phyloP scores from a whole-genome alignment of 2,329 filamentous ascomycete species.

The Gaeumannomyces sp. region DNA sequence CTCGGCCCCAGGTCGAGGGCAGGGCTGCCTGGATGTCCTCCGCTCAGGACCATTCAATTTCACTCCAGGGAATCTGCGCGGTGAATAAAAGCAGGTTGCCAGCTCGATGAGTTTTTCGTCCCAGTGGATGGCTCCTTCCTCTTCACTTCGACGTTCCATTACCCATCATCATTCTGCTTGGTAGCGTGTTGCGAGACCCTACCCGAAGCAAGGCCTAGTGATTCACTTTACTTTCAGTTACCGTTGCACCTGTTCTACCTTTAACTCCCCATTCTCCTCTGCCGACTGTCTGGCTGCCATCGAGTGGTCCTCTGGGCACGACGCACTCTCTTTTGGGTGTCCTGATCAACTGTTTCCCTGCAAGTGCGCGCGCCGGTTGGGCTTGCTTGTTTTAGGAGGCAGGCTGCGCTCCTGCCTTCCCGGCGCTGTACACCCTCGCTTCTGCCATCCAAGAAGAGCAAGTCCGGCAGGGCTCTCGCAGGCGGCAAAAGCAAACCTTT shows the following conservation, averaged over 20 bases:
- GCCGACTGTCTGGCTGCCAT: neutral
- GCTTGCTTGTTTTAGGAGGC: neutral
- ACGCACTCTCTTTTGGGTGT: neutral
- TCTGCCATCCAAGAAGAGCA: neutral
- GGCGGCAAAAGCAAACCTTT: neutral
- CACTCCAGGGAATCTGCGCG: neutral
- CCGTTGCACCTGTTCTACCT: neutral
- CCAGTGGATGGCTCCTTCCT: neutral
- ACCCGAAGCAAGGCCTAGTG: neutral
- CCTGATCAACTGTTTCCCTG: neutral
- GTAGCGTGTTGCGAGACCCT: neutral
- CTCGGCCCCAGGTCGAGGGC: neutral
- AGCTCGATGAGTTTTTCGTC: neutral
- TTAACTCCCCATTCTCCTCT: neutral
- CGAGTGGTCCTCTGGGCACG: neutral
- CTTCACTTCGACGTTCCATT: neutral
- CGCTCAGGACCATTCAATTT: neutral
- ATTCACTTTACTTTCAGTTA: neutral
- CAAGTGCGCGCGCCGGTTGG: neutral
- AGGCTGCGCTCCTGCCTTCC: neutral
- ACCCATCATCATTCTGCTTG: neutral
- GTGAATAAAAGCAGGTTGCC: neutral
- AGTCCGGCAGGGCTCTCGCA: neutral
- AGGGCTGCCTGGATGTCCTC: neutral
- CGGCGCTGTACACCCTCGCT: neutral